phyloP scores from a whole-genome alignment of 371 early-diverging fungal genomes.

The Cladochytrium tenue region DNA sequence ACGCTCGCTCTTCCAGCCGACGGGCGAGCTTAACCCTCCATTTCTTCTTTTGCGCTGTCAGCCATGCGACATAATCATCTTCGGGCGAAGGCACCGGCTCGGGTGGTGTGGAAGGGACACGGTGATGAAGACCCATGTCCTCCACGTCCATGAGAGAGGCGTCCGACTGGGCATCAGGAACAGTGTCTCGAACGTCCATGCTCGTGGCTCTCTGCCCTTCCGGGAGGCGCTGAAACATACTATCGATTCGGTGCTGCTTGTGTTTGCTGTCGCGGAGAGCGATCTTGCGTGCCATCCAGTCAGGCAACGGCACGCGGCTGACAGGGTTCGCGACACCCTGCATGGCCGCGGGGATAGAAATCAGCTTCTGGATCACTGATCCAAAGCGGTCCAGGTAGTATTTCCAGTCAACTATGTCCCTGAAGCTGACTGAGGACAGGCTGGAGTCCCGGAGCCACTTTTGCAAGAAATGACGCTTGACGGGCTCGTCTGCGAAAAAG shows the following conservation, averaged over 20 bases:
- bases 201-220: constrained; percentile 8
- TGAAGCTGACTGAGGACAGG: constrained; percentile 73
- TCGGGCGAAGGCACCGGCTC: constrained; percentile 18
- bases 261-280: constrained; percentile 70
- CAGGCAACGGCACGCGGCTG: constrained; percentile 88
- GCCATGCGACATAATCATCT: constrained; percentile 36
- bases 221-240: constrained; percentile 61
- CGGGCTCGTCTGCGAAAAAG: constrained; percentile 82
- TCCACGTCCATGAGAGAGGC: constrained; percentile 12
- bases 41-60: constrained; percentile 33
- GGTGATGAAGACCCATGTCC: background rate
- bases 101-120: background rate
- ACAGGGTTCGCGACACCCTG: constrained; percentile 95
- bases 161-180: too few species aligned
- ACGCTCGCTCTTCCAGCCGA: constrained; percentile 16
- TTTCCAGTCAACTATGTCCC: constrained; percentile 96
- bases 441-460: constrained; percentile 88
- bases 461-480: constrained; percentile 82
- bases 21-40: constrained; percentile 29
- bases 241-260: constrained; percentile 85
- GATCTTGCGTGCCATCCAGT: constrained; percentile 89
- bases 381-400: constrained; percentile 98
- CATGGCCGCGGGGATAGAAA: constrained; percentile 98
- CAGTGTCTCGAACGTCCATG: too few species aligned
- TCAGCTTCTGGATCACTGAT: constrained; percentile 93